These are phyloP conservation scores for Nicotiana undulata DNA, from an alignment of 257 asterid genomes.

Conservation along the genomic window DNA sequence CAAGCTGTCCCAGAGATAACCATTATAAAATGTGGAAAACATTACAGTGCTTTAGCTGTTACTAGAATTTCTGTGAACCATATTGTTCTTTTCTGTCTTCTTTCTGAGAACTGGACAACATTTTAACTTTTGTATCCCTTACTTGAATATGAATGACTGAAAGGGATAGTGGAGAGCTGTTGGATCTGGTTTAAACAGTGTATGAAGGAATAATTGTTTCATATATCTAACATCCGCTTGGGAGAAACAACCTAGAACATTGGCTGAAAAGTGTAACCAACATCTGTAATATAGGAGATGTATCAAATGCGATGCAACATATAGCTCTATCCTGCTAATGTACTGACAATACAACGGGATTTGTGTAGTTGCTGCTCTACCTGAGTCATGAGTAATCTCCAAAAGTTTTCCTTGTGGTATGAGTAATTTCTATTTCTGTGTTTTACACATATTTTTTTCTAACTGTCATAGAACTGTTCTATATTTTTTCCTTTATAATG, in stretches of 20 bases:
- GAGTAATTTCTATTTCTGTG: not conserved
- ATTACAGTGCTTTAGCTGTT: not conserved
- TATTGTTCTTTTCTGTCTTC: too few relatives aligned
- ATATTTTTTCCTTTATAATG: not conserved
- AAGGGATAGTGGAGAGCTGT: not conserved
- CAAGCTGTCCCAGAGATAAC: too few relatives aligned
- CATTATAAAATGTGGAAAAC: too few relatives aligned
- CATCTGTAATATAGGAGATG: not conserved
- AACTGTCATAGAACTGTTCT: not conserved
- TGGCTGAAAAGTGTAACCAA: not conserved
- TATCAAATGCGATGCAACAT: not conserved
- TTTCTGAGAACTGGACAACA: not conserved
- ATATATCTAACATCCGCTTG: not conserved
- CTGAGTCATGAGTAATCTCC: not conserved
- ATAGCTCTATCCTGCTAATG: not conserved
- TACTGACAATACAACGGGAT: not conserved
- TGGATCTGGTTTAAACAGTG: not conserved
- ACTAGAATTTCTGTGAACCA: not conserved
- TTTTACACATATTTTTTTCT: not conserved
- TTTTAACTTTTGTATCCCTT: not conserved
- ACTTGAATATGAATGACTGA: not conserved
- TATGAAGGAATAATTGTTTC: too few relatives aligned
- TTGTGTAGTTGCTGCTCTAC: not conserved
- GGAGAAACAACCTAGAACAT: not conserved
- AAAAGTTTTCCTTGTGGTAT: not conserved